Evolutionary conservation across 257 asterid genomes (phyloP).

Genomic region (Lycium barbarum): DNA sequence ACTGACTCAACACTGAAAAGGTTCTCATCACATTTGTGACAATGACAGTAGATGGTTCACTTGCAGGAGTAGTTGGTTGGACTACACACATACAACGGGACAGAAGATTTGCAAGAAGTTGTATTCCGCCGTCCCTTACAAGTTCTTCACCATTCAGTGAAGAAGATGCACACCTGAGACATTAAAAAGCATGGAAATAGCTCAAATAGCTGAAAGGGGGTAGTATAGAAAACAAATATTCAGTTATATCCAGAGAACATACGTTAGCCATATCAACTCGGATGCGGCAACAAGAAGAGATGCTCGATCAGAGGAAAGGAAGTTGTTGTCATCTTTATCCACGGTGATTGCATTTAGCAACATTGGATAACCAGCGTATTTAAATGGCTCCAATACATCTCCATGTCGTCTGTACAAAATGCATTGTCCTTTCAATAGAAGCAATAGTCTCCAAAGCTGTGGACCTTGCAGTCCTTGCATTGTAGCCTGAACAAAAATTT

Average conservation of each 20-base stretch:
- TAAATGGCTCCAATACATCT: constrained; percentile 83
- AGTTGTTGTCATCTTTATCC: constrained; percentile 85
- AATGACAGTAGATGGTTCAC: constrained; percentile 79
- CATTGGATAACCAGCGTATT: constrained; percentile 99
- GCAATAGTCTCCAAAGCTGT: constrained; percentile 91
- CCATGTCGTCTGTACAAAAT: constrained; percentile 91
- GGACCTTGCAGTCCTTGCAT: constrained; percentile 99
- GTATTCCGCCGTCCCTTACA: constrained; percentile 95
- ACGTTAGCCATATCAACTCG: constrained; percentile 99
- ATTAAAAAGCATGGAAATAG: constrained; percentile 3
- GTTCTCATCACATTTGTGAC: constrained; percentile 88
- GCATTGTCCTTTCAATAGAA: constrained; percentile 94
- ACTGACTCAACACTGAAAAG: constrained; percentile 84
- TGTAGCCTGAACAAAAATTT: constrained; percentile 60
- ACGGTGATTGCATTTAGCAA: constrained; percentile 89
- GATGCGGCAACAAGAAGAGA: constrained; percentile 94
- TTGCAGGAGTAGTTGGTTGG: constrained; percentile 86
- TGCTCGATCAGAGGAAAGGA: constrained; percentile 90
- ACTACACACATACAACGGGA: constrained; percentile 97
- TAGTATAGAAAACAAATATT: constrained; percentile 10
- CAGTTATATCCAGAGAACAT: constrained; percentile 36
- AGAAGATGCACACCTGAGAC: constrained; percentile 86
- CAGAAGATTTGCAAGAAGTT: constrained; percentile 86
- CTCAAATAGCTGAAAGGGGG: constrained; percentile 23
- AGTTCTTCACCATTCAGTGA: constrained; percentile 98